Conservation (phyloP, 768 basidiomycete genomes). For the Amyloporia xantha region DNA sequence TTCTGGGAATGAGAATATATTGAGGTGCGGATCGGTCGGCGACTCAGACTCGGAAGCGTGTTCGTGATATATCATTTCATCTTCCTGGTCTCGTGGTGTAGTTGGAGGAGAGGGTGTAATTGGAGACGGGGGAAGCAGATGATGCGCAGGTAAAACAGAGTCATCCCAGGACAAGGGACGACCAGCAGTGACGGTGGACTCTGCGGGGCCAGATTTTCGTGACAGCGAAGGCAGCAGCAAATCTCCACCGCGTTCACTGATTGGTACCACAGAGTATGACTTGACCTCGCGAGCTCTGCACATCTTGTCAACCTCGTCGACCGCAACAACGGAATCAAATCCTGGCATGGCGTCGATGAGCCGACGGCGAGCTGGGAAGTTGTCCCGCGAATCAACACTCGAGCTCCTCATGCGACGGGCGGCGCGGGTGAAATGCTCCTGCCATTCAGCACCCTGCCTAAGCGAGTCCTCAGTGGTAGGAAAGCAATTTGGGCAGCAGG, state of each 20-base stretch:
- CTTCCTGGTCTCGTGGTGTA: too few relatives aligned
- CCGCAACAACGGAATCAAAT: conserved; percentile 34
- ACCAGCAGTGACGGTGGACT: too few relatives aligned
- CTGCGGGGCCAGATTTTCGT: too few relatives aligned
- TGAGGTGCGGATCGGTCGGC: too few relatives aligned
- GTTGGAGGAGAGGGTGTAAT: too few relatives aligned
- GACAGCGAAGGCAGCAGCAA: not conserved
- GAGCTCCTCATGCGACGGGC: conserved; percentile 41
- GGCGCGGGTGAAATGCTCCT: conserved; percentile 56
- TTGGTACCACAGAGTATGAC: not conserved
- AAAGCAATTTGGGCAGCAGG: conserved; percentile 64
- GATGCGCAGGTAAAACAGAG: too few relatives aligned
- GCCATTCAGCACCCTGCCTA: conserved; percentile 50
- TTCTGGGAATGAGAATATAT: too few relatives aligned
- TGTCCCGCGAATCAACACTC: conserved; percentile 14
- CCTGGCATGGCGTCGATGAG: conserved; percentile 16
- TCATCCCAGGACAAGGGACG: too few relatives aligned
- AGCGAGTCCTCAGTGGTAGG: conserved; percentile 50
- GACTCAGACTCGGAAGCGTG: too few relatives aligned
- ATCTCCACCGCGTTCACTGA: too few relatives aligned
- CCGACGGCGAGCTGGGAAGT: conserved; percentile 12
- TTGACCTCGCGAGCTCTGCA: not conserved
- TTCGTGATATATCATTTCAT: too few relatives aligned
- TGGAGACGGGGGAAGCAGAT: too few relatives aligned
- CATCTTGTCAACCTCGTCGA: conserved; percentile 52